A percentile compares a stretch with the other conserved stretches of the same genome.
These are phyloP conservation scores for Chenopodium berlandieri DNA, from an alignment of 148 eudicot species.

Conservation along the genomic window DNA sequence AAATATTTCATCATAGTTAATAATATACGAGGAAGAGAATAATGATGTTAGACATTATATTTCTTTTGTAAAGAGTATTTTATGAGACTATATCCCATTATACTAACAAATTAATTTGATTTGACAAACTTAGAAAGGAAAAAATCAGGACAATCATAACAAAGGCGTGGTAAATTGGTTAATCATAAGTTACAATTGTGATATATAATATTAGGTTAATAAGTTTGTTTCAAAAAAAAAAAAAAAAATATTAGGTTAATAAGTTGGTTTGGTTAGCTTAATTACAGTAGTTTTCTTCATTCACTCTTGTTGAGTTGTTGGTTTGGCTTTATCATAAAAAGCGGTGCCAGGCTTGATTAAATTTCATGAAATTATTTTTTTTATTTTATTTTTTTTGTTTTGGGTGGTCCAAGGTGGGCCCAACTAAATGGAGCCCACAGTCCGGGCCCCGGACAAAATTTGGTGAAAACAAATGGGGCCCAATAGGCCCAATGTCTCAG, in stretches of 20 bases:
- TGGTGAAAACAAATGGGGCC: conserved; percentile 9
- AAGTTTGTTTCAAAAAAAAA: background rate
- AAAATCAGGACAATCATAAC: background rate
- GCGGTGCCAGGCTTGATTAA: background rate
- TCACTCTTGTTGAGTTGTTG: conserved; percentile 7
- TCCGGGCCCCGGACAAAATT: background rate
- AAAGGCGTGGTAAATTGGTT: conserved; percentile 9
- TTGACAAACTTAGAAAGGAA: background rate
- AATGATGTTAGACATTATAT: no score
- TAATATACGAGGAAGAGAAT: no score
- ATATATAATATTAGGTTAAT: background rate
- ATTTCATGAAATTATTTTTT: background rate
- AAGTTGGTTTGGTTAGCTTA: background rate
- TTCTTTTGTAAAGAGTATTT: no score
- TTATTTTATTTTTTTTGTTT: no score
- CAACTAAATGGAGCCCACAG: conserved; percentile 8
- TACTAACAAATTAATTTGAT: background rate
- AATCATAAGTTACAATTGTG: conserved; percentile 1
- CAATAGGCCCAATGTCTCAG: conserved; percentile 15
- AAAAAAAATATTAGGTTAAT: background rate
- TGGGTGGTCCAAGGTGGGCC: conserved; percentile 3
- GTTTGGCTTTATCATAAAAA: conserved; percentile 13
- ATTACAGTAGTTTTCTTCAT: background rate
- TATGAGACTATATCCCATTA: background rate
- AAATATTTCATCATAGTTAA: no score